These are phyloP conservation scores for Thraustochytrium sp. DNA, from an alignment of 352 stramenopile genomes.

Conservation along the genomic window DNA sequence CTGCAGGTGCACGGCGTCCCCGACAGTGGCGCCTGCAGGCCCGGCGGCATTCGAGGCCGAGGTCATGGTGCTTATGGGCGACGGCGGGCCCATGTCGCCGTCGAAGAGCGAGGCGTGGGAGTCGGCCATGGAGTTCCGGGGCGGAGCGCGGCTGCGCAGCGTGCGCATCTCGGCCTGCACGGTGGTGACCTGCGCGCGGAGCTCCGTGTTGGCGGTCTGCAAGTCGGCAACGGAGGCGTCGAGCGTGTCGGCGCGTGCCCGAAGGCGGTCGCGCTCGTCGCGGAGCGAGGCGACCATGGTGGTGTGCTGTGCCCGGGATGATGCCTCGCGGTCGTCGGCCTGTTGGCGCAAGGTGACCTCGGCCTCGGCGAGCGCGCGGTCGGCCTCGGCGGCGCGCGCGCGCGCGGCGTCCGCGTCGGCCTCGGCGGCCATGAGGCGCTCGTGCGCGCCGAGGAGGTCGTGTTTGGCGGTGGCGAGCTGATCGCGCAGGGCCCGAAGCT, in stretches of 20 bases:
- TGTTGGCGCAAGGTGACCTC: neutral
- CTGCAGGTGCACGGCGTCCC: neutral
- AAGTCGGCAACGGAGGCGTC: neutral
- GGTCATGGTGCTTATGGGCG: neutral
- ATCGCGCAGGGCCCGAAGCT: neutral
- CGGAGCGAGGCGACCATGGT: neutral
- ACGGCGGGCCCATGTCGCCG: conserved; percentile 20
- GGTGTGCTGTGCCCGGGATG: neutral
- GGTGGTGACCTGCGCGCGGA: neutral
- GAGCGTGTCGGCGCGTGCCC: neutral
- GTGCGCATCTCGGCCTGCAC: neutral
- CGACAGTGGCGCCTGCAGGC: neutral
- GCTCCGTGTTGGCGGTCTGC: conserved; percentile 5
- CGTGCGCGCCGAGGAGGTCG: neutral
- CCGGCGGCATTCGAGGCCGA: neutral
- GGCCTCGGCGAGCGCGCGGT: neutral
- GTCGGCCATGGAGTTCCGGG: neutral
- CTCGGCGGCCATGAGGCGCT: neutral
- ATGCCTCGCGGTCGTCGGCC: neutral
- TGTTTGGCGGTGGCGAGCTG: neutral
- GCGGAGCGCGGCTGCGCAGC: neutral
- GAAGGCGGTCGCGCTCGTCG: neutral
- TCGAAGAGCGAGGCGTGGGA: neutral
- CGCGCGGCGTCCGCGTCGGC: neutral
- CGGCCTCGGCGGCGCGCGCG: neutral